These are phyloP conservation scores for Talaromyces sp. DNA, from an alignment of 2,329 filamentous ascomycete species.

Conservation along the genomic window DNA sequence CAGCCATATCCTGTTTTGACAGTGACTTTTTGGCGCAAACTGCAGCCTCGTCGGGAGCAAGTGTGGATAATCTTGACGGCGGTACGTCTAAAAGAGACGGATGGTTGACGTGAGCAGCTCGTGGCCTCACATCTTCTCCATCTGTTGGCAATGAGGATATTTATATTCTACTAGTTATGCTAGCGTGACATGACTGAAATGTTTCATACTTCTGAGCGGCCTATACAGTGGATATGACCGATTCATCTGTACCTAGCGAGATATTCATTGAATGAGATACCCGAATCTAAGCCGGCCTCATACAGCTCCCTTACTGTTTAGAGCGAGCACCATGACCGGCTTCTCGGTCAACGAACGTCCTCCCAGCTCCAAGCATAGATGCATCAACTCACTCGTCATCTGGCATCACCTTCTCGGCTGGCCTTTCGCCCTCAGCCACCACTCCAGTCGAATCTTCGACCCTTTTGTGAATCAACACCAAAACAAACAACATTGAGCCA, in stretches of 20 bases:
- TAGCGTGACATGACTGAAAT: not conserved
- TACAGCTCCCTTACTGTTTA: not conserved
- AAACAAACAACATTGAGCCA: slow-evolving; percentile 22
- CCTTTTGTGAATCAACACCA: slow-evolving; percentile 22
- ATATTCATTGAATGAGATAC: not conserved
- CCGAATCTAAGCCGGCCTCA: not conserved
- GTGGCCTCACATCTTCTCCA: not conserved
- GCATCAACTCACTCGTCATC: not conserved
- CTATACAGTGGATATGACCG: not conserved
- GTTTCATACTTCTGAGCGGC: not conserved
- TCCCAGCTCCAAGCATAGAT: not conserved
- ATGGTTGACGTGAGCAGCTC: slow-evolving; percentile 3
- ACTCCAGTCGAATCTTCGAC: slow-evolving; percentile 19
- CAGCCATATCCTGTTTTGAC: slow-evolving; percentile 40
- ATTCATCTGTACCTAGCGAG: not conserved
- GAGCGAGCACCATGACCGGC: not conserved
- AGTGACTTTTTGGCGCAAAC: slow-evolving; percentile 23
- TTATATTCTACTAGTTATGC: not conserved
- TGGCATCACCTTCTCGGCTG: not conserved
- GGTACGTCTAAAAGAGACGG: not conserved
- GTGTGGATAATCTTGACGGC: slow-evolving; percentile 1
- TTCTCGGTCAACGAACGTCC: not conserved
- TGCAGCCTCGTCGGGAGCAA: not conserved
- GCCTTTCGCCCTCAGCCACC: not conserved
- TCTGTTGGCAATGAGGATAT: not conserved